Evolutionary conservation across 1,139 yeast species (phyloP).

Genomic region (Saccharomyces hybrid): DNA sequence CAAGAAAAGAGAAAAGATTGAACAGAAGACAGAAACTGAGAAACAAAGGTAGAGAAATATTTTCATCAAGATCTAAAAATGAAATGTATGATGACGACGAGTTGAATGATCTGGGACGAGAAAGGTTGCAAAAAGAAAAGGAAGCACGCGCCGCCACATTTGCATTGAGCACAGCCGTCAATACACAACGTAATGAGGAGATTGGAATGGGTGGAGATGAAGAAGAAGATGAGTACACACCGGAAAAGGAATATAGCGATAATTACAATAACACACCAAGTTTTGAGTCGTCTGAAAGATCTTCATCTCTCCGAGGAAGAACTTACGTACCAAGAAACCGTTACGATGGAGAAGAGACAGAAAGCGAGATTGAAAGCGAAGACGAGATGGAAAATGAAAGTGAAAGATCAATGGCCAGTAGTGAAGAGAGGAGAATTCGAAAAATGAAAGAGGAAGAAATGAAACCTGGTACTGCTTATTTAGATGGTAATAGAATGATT

Average conservation of each 20-base stretch:
- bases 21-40: conserved; percentile 31
- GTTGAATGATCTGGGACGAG: conserved; percentile 30
- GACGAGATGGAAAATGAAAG: conserved; percentile 9
- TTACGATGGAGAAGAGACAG: conserved; percentile 1
- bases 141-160: conserved; percentile 37
- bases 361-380: conserved; percentile 5
- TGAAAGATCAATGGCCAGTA: not conserved
- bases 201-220: conserved; percentile 4
- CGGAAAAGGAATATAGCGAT: conserved; percentile 3
- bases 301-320: not conserved
- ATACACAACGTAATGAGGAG: conserved; percentile 1
- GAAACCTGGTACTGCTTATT: conserved; percentile 45
- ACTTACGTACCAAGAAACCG: conserved; percentile 1
- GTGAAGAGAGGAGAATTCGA: conserved; percentile 10
- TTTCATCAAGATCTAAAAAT: conserved; percentile 20
- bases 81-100: conserved; percentile 23
- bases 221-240: conserved; percentile 11
- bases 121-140: conserved; percentile 31
- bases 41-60: conserved; percentile 19
- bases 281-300: conserved; percentile 1
- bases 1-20: conserved; percentile 32
- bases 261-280: conserved; percentile 5
- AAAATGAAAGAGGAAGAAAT: conserved; percentile 16
- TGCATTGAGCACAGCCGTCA: conserved; percentile 28
- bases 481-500: conserved; percentile 61